Conservation (phyloP, 2,329 filamentous ascomycete genomes). For the Verticillium nubilum region DNA sequence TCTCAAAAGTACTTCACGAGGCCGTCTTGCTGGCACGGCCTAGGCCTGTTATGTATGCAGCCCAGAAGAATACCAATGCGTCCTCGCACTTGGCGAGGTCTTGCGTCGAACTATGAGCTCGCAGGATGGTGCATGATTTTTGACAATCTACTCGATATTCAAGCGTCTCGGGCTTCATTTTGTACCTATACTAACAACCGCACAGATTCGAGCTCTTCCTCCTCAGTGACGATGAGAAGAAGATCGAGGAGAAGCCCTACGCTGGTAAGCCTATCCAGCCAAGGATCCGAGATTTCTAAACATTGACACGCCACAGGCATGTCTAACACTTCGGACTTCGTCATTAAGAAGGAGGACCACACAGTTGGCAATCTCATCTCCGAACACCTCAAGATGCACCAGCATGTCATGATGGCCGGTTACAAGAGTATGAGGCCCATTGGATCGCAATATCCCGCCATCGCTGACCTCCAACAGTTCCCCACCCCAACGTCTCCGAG, state of each 20-base stretch:
- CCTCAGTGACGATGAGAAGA: slow-evolving; percentile 83
- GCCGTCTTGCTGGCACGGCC: too few species aligned
- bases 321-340: slow-evolving; percentile 91
- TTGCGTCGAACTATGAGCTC: too few species aligned
- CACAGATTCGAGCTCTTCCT: slow-evolving; percentile 88
- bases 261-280: slow-evolving; percentile 60
- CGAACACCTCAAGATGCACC: slow-evolving; percentile 77
- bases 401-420: slow-evolving; percentile 81
- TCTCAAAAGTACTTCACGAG: too few species aligned
- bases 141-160: background rate
- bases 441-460: slow-evolving; percentile 4
- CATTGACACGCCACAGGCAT: slow-evolving; percentile 54
- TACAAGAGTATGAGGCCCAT: slow-evolving; percentile 65
- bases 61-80: too few species aligned
- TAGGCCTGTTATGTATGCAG: too few species aligned
- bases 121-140: too few species aligned
- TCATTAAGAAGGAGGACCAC: slow-evolving; percentile 94
- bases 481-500: slow-evolving; percentile 56
- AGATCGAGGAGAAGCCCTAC: slow-evolving; percentile 82
- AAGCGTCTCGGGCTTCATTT: slow-evolving; percentile 10
- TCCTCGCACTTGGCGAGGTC: too few species aligned
- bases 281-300: background rate
- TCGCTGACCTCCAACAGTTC: slow-evolving; percentile 29
- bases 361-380: slow-evolving; percentile 88
- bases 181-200: background rate